Evolutionary conservation across 305 asterid species (phyloP).

Genomic region (Lippia alba): DNA sequence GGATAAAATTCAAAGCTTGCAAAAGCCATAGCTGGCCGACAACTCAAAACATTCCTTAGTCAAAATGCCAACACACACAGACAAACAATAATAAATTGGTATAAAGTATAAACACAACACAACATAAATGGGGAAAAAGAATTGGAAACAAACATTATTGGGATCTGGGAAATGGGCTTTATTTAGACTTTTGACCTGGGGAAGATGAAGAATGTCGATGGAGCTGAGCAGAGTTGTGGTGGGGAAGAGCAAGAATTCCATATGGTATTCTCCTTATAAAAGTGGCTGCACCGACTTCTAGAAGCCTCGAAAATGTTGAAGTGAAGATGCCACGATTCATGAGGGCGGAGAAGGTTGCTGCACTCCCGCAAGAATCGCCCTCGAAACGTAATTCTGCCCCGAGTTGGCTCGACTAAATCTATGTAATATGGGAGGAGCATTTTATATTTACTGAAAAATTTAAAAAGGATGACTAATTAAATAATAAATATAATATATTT

Average conservation of each 20-base stretch:
- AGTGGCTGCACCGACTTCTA: background rate
- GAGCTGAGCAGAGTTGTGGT: background rate
- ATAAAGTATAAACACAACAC: background rate
- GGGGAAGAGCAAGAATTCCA: background rate
- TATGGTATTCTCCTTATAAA: slow-evolving; percentile 2
- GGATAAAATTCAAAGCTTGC: background rate
- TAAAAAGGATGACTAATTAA: no score
- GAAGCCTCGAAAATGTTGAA: slow-evolving; percentile 11
- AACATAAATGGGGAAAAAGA: background rate
- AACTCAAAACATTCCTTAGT: background rate
- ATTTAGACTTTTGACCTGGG: slow-evolving; percentile 20
- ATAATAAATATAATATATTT: no score
- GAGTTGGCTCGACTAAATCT: no score
- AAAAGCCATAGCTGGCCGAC: background rate
- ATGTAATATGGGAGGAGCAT: no score
- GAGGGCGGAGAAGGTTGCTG: slow-evolving; percentile 4
- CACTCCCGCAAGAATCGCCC: slow-evolving; percentile 19
- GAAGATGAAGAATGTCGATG: slow-evolving; percentile 30
- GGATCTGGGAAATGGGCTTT: background rate
- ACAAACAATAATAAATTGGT: background rate
- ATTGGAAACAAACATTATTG: background rate
- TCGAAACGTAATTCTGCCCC: background rate
- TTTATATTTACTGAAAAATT: no score
- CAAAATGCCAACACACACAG: background rate
- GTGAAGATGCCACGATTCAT: slow-evolving; percentile 38